Base-by-base conservation (phyloP, 495 filamentous ascomycete genomes). In the Aspergillus sparsus region DNA sequence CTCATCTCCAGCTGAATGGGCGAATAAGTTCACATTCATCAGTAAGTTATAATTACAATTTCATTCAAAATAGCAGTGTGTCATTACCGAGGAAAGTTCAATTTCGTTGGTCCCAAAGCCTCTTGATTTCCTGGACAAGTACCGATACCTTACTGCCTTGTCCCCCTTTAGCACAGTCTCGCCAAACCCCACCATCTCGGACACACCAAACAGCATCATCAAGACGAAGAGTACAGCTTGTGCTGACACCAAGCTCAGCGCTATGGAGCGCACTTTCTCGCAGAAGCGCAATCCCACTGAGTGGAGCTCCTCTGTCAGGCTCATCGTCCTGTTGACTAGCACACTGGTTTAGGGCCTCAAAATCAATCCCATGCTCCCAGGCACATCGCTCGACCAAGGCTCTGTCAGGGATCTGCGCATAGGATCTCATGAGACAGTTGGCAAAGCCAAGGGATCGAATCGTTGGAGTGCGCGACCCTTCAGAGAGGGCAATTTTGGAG, bases 391-490 rank as follows among this genome's bases (percentile, higher is more conserved):
- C 83, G 7, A 97, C 81, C 34, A 97, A 80, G 11, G 77, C 76
- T 39, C 87, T 79, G 34, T 90, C 76, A 1, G 94, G 91, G 31
- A 99, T 96, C 10, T 82, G 68, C 6, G 75, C 46, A 71, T 90
- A 99, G 46, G 89, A 80, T 35, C 76, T 79, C 11, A 85, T 85
- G 35, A 99, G 72, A 74, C 95, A 98, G 81, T 92, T 91, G 37
- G 89, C 88, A 73, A 97, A 99, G 31, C 92, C 92, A 41, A 98
- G 82, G 55, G 87, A 95, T 32, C 85, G 87, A 72, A 93, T 92
- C n/a, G 89, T 84, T 53, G 91, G 85, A 9, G 91, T 86, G 35
- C 70, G 71, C 18, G 70, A 66, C 13, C 13, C 36, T 18, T 15
- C 34, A 8, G 49, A 8, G 18, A 32, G 6, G 2, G 45, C 55